Evolutionary conservation across 768 basidiomycete species (phyloP).

Genomic region (Coprinellus micaceus): DNA sequence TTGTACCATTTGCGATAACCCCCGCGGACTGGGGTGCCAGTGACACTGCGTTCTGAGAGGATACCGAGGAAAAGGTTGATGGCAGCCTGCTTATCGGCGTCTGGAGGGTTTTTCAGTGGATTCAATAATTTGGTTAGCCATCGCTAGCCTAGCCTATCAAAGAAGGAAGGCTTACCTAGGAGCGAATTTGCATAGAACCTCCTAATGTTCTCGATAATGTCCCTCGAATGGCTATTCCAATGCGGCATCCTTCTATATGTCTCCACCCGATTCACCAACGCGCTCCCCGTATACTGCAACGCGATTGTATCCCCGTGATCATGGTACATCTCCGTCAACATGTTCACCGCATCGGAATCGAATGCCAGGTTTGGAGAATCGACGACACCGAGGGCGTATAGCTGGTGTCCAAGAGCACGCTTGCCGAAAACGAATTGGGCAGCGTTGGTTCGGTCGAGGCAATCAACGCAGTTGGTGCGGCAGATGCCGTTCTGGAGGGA

Average conservation of each 20-base stretch:
- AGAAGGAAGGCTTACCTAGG: slow-evolving; percentile 48
- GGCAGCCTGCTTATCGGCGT: slow-evolving; percentile 95
- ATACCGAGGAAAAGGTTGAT: slow-evolving; percentile 97
- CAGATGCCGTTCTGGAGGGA: slow-evolving; percentile 89
- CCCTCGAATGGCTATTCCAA: slow-evolving; percentile 96
- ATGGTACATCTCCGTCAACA: slow-evolving; percentile 98
- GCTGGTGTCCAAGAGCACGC: slow-evolving; percentile 88
- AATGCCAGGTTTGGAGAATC: slow-evolving; percentile 82
- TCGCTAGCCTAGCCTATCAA: too few species aligned
- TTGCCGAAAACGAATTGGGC: slow-evolving; percentile 97
- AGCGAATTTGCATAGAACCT: slow-evolving; percentile 95
- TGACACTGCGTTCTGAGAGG: slow-evolving; percentile 49
- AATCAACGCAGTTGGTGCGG: slow-evolving; percentile 95
- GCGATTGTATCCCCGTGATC: slow-evolving; percentile 96
- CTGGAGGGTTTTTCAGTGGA: slow-evolving; percentile 34
- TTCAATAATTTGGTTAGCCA: too few species aligned
- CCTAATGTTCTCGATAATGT: slow-evolving; percentile 92
- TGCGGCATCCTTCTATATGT: slow-evolving; percentile 94
- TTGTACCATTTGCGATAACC: slow-evolving; percentile 88
- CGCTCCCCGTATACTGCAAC: slow-evolving; percentile 94
- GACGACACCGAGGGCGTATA: slow-evolving; percentile 90
- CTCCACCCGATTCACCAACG: slow-evolving; percentile 93
- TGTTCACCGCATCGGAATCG: slow-evolving; percentile 92
- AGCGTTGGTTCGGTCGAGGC: slow-evolving; percentile 93
- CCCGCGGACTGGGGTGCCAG: slow-evolving; percentile 50